Evolutionary conservation across 2,329 filamentous ascomycete species (phyloP).

Genomic region (Diaporthe sp.): DNA sequence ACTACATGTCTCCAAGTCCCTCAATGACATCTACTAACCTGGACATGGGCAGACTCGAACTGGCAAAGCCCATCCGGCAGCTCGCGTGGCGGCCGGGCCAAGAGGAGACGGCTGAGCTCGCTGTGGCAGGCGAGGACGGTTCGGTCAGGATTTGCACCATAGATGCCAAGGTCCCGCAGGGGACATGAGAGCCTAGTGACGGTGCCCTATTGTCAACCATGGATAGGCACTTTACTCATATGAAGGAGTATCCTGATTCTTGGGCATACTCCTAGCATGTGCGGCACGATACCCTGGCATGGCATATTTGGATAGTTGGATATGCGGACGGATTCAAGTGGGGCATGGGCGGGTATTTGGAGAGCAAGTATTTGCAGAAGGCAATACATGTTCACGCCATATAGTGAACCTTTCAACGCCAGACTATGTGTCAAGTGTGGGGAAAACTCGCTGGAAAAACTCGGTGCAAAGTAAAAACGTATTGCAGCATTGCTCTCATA

Average conservation of each 20-base stretch:
- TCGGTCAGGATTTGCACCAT: conserved; percentile 68
- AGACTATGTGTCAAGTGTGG: background rate
- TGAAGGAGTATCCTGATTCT: background rate
- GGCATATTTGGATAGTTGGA: background rate
- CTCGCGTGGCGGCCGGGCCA: conserved; percentile 74
- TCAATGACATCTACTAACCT: background rate
- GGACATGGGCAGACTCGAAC: conserved; percentile 58
- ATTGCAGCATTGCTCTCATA: background rate
- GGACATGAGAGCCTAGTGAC: background rate
- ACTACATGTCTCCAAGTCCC: background rate
- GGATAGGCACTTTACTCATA: too few species aligned
- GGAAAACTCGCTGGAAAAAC: background rate
- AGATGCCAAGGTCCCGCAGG: conserved; percentile 48
- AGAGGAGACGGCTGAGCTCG: conserved; percentile 55
- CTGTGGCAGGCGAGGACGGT: conserved; percentile 71
- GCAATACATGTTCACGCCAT: background rate
- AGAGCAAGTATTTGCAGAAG: conserved; percentile 38
- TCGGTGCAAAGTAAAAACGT: background rate
- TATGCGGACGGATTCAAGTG: background rate
- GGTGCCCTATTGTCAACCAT: too few species aligned
- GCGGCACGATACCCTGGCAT: background rate
- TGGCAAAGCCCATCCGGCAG: conserved; percentile 75
- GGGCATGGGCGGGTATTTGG: background rate
- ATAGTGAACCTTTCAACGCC: background rate
- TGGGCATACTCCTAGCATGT: background rate